Base-by-base conservation (phyloP, 2,329 filamentous ascomycete species). In the Nemania serpens region DNA sequence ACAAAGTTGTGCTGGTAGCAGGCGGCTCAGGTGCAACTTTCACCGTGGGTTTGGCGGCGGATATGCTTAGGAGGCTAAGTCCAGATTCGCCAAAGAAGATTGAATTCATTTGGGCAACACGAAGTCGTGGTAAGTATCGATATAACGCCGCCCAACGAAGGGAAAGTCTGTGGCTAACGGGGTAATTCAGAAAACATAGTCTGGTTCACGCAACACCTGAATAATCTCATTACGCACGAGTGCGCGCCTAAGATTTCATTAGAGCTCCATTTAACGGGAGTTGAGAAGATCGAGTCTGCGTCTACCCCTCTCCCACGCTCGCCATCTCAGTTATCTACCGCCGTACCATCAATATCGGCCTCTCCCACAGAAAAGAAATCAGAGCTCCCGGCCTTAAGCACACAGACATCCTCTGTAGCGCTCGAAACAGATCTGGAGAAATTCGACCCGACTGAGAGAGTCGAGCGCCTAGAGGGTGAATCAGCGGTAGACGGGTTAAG, bases 11-110 rank as follows among this genome's bases (percentile, higher is more conserved):
- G n/a, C 73, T 88, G 42, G 77, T 88, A 39, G 83, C 84, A 3
- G 86, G 85, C 12, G 86, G 86, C 4, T 84, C 83, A 52, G 86
- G 86, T 2, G 85, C 83, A 1, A 86, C 81, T 33, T 88, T 88
- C 69, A 81, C 80, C 0, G 82, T 83, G 59, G 81, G 81, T 5
- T 71, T 83, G 37, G 79, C 78, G 1, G 70, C 78, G 7, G 79
- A 81, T 61, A 75, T 82, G 59, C 73, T 82, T 5, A 74, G 75
- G 63, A 76, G 78, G 48, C 75, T 81, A 71, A 70, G 70, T 0
- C 69, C 76, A 42, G 69, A 72, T 36, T 73, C 75, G 2, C 68
- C 70, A 20, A 75, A 77, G 60, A 70, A 72, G 37, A 73, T 83
- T 42, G 77, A 80, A 1, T 81, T 83, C 56, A 78, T 83, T 29